Percentiles rank a stretch among this genome's conserved stretches.
Evolutionary conservation across 208 protist species (phyloP).

Genomic region (Balamuthia mandrillaris): DNA sequence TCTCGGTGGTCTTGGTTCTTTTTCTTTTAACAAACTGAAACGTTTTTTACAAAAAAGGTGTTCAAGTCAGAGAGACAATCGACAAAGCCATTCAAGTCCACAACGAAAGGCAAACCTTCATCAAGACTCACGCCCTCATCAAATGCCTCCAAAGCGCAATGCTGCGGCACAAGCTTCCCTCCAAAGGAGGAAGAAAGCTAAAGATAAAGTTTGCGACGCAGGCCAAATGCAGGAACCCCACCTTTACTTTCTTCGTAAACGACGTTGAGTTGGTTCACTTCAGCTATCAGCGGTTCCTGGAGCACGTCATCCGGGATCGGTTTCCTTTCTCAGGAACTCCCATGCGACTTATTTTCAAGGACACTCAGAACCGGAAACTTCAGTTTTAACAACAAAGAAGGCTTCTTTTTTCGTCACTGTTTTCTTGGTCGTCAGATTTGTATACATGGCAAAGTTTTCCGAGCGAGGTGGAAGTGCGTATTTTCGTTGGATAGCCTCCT

Average conservation of each 20-base stretch:
- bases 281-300: slow-evolving; percentile 23
- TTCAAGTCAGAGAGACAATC: slow-evolving; percentile 19
- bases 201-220: slow-evolving; percentile 1
- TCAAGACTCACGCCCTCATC: slow-evolving; percentile 17
- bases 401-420: too few relatives aligned
- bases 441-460: too few relatives aligned
- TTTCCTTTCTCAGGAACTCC: slow-evolving; percentile 18
- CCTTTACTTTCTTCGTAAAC: slow-evolving; percentile 35
- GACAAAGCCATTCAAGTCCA: background rate
- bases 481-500: too few relatives aligned
- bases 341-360: slow-evolving; percentile 29
- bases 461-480: too few relatives aligned
- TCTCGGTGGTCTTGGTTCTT: background rate
- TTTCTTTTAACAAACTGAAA: background rate
- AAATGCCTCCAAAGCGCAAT: background rate
- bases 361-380: too few relatives aligned
- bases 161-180: background rate
- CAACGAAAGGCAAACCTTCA: background rate
- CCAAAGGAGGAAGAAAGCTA: slow-evolving; percentile 8
- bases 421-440: too few relatives aligned
- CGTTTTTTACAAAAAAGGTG: background rate
- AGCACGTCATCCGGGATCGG: slow-evolving; percentile 4
- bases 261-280: slow-evolving; percentile 31
- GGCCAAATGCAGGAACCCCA: background rate
- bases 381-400: too few relatives aligned